Evolutionary conservation across 768 basidiomycete species (phyloP), one percentile per base, ranked within the genome.

Genomic region (Cystobasidium tubakii): DNA sequence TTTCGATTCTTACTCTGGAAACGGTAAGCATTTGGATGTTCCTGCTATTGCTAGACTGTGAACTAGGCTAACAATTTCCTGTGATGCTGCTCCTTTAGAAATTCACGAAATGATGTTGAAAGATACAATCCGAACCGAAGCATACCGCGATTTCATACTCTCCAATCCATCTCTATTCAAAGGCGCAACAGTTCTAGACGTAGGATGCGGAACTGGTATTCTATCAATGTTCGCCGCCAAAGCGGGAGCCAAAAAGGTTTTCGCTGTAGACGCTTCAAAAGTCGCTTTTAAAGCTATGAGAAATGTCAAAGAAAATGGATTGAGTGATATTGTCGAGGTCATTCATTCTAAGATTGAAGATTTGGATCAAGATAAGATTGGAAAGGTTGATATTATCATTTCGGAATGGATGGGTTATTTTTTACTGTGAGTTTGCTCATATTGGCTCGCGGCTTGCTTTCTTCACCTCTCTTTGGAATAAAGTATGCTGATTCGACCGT

Each of bases 371-470:
- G n/a, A 39, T 9, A 29, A 36, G 21, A 86, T 98, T 53, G 83
- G 90, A 75, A 84, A 94, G 81, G 97, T 92, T 81, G 96, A 99
- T 81, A 97, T 99, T 83, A 96, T 99, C 83, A 91, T 99, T 80
- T 96, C 93, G 75, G 96, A 99, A 82, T 99, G 95, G 96, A 99
- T 99, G 96, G 96, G 96, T 53, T 99, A 99, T 83, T 97, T 98
- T 86, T 85, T 67, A 36, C 46, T 98, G 63, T 79, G 43, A 73
- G 77, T 44, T 0, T 29, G 15, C n/a, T 39, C 36, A 31, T 17
- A n/a, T n/a, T n/a, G n/a, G n/a, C n/a, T n/a, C n/a, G n/a, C n/a
- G n/a, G n/a, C n/a, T n/a, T n/a, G n/a, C n/a, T n/a, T n/a, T n/a
- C n/a, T n/a, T n/a, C n/a, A n/a, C n/a, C n/a, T 34, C 57, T 31